phyloP scores from a whole-genome alignment of 2,329 filamentous ascomycete species.

The Trichophyton verrucosum region DNA sequence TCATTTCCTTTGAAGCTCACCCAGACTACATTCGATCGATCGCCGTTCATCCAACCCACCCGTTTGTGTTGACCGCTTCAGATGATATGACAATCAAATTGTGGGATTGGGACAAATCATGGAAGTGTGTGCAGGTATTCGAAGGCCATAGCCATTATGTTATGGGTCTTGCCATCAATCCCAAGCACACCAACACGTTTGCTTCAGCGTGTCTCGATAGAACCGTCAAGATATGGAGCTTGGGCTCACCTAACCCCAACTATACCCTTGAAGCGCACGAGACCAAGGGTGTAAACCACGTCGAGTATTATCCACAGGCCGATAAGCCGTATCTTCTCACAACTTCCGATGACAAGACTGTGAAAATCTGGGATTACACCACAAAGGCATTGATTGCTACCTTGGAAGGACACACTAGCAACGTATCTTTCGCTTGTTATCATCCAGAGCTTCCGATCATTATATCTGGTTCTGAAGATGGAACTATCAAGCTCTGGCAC shows the following conservation, averaged over 20 bases:
- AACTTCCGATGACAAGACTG: conserved; percentile 88
- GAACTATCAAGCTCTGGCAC: conserved; percentile 96
- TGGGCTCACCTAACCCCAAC: conserved; percentile 86
- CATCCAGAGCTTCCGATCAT: conserved; percentile 95
- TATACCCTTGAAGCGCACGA: conserved; percentile 96
- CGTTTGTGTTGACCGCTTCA: conserved; percentile 88
- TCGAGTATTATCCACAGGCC: conserved; percentile 67
- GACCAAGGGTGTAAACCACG: conserved; percentile 93
- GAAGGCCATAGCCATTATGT: conserved; percentile 95
- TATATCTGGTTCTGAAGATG: conserved; percentile 94
- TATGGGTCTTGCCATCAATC: conserved; percentile 94
- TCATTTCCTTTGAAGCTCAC: conserved; percentile 91
- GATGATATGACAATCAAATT: conserved; percentile 99
- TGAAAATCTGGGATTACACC: conserved; percentile 99
- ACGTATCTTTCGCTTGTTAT: conserved; percentile 96
- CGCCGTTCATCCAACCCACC: conserved; percentile 85
- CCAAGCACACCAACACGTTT: conserved; percentile 88
- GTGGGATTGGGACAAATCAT: conserved; percentile 97
- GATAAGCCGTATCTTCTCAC: conserved; percentile 81
- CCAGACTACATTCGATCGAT: conserved; percentile 98
- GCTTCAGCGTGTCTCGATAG: conserved; percentile 90
- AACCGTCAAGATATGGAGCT: conserved; percentile 95
- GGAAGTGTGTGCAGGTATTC: conserved; percentile 96
- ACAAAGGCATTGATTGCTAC: conserved; percentile 96
- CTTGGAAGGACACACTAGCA: conserved; percentile 91